Base-by-base conservation (phyloP, 768 basidiomycete species). In the Mycena venus region DNA sequence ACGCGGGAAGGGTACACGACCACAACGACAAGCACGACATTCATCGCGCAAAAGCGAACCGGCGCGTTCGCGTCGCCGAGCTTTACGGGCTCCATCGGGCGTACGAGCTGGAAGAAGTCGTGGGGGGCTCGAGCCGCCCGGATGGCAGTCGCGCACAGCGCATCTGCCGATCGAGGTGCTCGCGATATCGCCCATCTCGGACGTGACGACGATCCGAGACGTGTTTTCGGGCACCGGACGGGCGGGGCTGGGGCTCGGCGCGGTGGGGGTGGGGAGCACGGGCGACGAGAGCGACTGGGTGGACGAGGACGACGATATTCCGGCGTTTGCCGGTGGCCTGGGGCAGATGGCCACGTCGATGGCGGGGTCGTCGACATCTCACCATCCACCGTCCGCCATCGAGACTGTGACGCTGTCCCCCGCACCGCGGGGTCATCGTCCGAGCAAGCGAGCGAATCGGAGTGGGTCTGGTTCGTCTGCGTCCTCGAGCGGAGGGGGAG, bases 281-380 rank as follows among this genome's bases (percentile, higher is more conserved):
- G 93, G 93, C 10, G 95, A 95, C 78, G 95, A 96, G 77, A 93
- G 92, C 56, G 95, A 96, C 75, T 96, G 95, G 95, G 93, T 95
- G 17, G 95, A 96, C 78, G 94, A 95, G 77, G 95, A 96, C 49
- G 95, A 96, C 9, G 94, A 95, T 77, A 83, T 91, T 10, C 88
- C 88, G 3, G 86, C 90, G 29, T 96, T 95, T 83, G 92, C 91
- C 17, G 95, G 94, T 58, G 95, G 95, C 7, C 82, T 96, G 34
- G 95, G 95, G 0, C 95, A 96, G 82, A 83, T 88, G 83, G 78
- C 83, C 11, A 79, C 83, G 19, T 75, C 75, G 15, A 53, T 71
- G 34, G 56, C 74, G 19, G 72, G 72, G 8, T 65, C 62, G 29
- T 63, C 71, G 32, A 73, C 70, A 9, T 72, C 68, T 67, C 61